phyloP scores from a whole-genome alignment of 306 rosid species.

The Carpinus viminea region DNA sequence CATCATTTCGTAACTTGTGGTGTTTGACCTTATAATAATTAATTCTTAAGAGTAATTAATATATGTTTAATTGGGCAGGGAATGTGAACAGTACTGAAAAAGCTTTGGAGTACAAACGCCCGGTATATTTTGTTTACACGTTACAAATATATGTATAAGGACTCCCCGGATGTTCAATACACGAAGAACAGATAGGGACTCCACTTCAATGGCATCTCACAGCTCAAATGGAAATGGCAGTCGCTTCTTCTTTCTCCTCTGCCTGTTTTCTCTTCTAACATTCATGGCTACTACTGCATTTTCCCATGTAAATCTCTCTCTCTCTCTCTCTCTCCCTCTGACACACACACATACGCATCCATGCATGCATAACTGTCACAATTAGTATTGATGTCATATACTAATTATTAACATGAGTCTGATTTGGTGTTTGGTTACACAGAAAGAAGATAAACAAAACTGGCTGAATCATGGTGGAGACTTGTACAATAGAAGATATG shows the following conservation, averaged over 20 bases:
- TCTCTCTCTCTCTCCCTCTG: not conserved
- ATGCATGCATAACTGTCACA: too few relatives aligned
- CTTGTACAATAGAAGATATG: slow-evolving; percentile 59
- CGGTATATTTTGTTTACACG: too few relatives aligned
- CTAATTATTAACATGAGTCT: too few relatives aligned
- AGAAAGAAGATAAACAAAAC: not conserved
- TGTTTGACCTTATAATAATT: too few relatives aligned
- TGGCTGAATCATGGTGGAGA: slow-evolving; percentile 60
- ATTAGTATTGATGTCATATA: too few relatives aligned
- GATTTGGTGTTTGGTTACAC: not conserved
- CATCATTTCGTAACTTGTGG: too few relatives aligned
- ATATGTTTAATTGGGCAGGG: too few relatives aligned
- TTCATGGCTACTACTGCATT: not conserved
- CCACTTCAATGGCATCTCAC: not conserved
- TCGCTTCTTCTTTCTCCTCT: not conserved
- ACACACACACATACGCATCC: too few relatives aligned
- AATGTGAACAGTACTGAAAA: too few relatives aligned
- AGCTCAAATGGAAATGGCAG: not conserved
- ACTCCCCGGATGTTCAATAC: not conserved
- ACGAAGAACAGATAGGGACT: not conserved
- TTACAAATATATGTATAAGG: too few relatives aligned
- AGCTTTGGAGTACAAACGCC: too few relatives aligned
- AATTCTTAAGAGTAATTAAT: too few relatives aligned
- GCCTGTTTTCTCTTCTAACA: not conserved
- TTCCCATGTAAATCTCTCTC: not conserved